Base-by-base conservation (phyloP, 1,139 yeast genomes). In the Kodamaea fungicola region DNA sequence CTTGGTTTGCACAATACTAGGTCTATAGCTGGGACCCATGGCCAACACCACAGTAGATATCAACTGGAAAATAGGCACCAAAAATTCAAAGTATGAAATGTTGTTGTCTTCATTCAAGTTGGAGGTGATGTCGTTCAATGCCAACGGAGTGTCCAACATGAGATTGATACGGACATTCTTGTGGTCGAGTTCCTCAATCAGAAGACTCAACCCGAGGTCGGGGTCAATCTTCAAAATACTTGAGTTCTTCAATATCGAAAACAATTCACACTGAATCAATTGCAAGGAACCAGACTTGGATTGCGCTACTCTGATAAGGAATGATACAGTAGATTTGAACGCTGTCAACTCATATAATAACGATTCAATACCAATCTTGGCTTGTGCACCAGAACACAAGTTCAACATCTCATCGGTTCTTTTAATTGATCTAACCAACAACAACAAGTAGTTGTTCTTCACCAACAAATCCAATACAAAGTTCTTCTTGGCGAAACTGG, bases 51-150 rank as follows among this genome's bases (percentile, higher is more conserved):
- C 67, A 0, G 95, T 80, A 8, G 80, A 61, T 2, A 87, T 68
- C 37, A 88, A 64, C 50, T 87, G 95, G 61, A 88, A 84, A 3
- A 83, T 68, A 0, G 96, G 95, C n/a, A 82, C 72, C 32, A 86
- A 67, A 12, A 87, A 63, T 43, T 86, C 95, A 53, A 79, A 81
- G 40, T 77, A 68, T 0, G 88, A 79, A 5, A 84, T 52, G 4
- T 54, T 50, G 19, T 54, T 56, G 19, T 50, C 53, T 10, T 34
- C 35, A 12, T 38, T 31, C 16, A 36, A 22, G 7, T 38, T 38
- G 40, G 37, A 32, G 30, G 43, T 44, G 33, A 57, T 41, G 25
- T 57, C 61, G 22, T 43, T 37, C 33, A 71, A 52, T 7, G 69
- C 58, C 13, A 75, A 47, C 2, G 82, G 80, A 4, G 75, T 67